Conservation (phyloP, 805 yeast species). For the Kluyveromyces starmeri region DNA sequence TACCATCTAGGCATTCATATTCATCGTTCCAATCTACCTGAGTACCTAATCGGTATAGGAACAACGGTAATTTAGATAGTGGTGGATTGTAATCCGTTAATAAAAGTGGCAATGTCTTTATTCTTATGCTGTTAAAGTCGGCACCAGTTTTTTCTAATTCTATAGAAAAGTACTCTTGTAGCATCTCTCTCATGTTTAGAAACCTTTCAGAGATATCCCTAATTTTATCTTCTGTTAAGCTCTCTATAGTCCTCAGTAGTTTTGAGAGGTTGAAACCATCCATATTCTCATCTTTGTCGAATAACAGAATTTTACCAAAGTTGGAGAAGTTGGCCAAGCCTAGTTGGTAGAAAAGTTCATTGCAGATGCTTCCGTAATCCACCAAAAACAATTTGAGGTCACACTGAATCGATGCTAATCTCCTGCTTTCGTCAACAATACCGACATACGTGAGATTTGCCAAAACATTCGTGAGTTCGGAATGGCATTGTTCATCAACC, state of each 20-base stretch:
- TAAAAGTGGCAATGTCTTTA: conserved; percentile 59
- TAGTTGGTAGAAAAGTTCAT: conserved; percentile 72
- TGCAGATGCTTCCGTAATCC: conserved; percentile 65
- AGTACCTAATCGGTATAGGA: conserved; percentile 53
- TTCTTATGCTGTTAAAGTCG: conserved; percentile 23
- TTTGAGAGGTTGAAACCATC: conserved; percentile 12
- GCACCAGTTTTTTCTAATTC: conserved; percentile 28
- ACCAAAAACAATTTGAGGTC: conserved; percentile 70
- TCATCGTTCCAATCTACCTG: conserved; percentile 62
- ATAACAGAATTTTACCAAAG: conserved; percentile 53
- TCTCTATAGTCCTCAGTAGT: conserved; percentile 14
- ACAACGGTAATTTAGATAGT: conserved; percentile 52
- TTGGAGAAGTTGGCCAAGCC: conserved; percentile 72
- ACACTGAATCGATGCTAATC: conserved; percentile 78
- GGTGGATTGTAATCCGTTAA: conserved; percentile 57
- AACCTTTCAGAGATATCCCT: conserved; percentile 24
- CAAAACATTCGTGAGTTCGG: conserved; percentile 57
- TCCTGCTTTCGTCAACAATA: conserved; percentile 57
- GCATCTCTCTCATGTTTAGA: conserved; percentile 62
- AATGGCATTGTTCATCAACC: conserved; percentile 38
- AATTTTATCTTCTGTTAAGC: conserved; percentile 16
- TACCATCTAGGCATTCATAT: conserved; percentile 53
- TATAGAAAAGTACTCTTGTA: conserved; percentile 67
- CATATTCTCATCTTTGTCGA: conserved; percentile 15
- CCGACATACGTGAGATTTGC: conserved; percentile 72